phyloP scores from a whole-genome alignment of 2,329 filamentous ascomycete genomes.

The Parasarocladium wereldwijsianum region DNA sequence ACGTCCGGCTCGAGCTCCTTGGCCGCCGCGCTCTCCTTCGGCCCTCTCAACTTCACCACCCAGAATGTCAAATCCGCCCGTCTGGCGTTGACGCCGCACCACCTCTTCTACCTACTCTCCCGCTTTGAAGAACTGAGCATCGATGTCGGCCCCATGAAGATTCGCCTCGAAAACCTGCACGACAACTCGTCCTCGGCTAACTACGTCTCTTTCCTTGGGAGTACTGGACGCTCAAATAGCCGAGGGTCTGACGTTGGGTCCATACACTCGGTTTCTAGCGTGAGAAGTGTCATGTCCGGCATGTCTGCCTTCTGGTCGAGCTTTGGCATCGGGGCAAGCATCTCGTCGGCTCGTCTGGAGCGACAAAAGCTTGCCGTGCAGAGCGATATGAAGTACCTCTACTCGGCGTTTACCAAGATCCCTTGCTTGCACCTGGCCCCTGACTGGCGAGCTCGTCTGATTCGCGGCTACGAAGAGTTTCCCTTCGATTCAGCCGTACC shows the following conservation, averaged over 20 bases:
- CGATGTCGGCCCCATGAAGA: slow-evolving; percentile 86
- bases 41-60: slow-evolving; percentile 71
- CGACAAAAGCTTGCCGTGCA: slow-evolving; percentile 77
- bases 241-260: slow-evolving; percentile 74
- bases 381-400: slow-evolving; percentile 86
- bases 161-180: slow-evolving; percentile 87
- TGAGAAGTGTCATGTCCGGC: slow-evolving; percentile 92
- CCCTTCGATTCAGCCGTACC: slow-evolving; percentile 96
- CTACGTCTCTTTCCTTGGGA: slow-evolving; percentile 89
- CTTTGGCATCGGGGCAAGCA: slow-evolving; percentile 68
- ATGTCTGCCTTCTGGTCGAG: slow-evolving; percentile 90
- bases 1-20: slow-evolving; percentile 60
- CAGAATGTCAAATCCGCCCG: slow-evolving; percentile 79
- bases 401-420: slow-evolving; percentile 97
- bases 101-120: slow-evolving; percentile 90
- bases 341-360: slow-evolving; percentile 69
- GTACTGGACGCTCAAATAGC: slow-evolving; percentile 61
- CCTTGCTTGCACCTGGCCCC: slow-evolving; percentile 79
- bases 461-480: slow-evolving; percentile 91
- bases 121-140: slow-evolving; percentile 89
- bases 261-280: slow-evolving; percentile 89
- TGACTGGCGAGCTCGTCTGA: slow-evolving; percentile 83
- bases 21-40: slow-evolving; percentile 74
- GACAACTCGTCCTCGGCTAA: slow-evolving; percentile 74
- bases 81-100: slow-evolving; percentile 84